phyloP scores from a whole-genome alignment of 148 eudicot species.

The Rhododendron williamsianum region DNA sequence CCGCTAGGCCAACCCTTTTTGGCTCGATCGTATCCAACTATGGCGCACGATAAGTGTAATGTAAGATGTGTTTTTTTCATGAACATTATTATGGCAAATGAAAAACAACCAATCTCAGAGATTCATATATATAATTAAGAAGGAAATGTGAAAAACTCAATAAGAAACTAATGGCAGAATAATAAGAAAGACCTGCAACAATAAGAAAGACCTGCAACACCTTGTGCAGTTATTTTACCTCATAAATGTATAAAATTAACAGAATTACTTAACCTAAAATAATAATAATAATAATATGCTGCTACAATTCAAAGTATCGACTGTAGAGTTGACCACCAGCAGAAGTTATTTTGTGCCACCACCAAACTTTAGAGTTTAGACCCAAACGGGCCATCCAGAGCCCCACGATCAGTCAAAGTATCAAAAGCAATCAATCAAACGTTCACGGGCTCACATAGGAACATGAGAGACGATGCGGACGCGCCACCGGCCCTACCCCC shows the following conservation, averaged over 20 bases:
- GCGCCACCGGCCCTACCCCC: constrained; percentile 26
- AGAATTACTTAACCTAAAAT: background rate
- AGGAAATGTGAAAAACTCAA: background rate
- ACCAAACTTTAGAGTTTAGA: background rate
- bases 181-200: background rate
- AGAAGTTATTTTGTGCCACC: background rate
- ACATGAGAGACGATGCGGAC: constrained; percentile 59
- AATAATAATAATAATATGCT: background rate
- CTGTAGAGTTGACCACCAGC: background rate
- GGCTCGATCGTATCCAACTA: no score
- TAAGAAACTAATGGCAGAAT: background rate
- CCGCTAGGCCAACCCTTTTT: no score
- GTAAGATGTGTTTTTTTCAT: no score
- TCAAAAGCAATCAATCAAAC: constrained; percentile 30
- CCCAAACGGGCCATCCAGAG: background rate
- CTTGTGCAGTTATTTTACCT: background rate
- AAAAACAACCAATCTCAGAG: no score
- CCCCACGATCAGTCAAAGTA: background rate
- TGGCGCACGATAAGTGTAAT: no score
- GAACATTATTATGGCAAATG: no score
- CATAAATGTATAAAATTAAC: background rate
- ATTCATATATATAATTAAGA: background rate
- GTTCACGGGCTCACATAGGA: constrained; percentile 69
- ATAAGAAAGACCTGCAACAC: background rate
- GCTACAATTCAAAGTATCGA: background rate